These are phyloP conservation scores for Trametes polyzona DNA, from an alignment of 1,284 basidiomycete genomes.

Conservation along the genomic window DNA sequence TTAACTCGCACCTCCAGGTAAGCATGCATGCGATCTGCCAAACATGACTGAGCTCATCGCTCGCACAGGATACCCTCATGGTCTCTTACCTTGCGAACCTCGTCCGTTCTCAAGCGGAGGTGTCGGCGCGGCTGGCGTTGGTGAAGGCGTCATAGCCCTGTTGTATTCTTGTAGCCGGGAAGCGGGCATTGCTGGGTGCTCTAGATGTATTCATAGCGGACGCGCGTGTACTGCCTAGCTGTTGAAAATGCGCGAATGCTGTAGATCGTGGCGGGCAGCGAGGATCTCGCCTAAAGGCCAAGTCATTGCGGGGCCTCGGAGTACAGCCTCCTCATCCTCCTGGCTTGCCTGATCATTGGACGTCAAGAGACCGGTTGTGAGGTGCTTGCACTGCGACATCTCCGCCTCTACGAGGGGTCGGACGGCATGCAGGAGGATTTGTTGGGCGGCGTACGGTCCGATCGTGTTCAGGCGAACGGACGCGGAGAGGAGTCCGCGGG, in stretches of 20 bases:
- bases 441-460: slow-evolving; percentile 93
- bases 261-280: slow-evolving; percentile 87
- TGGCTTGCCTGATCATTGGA: slow-evolving; percentile 23
- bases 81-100: slow-evolving; percentile 95
- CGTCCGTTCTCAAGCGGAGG: slow-evolving; percentile 92
- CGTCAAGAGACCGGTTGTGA: slow-evolving; percentile 45
- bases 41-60: neutral
- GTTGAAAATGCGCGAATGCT: slow-evolving; percentile 97
- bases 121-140: slow-evolving; percentile 88
- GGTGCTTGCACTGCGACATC: slow-evolving; percentile 44
- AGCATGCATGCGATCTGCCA: slow-evolving; percentile 22
- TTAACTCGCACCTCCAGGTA: slow-evolving; percentile 78
- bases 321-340: slow-evolving; percentile 8
- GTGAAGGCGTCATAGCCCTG: slow-evolving; percentile 44
- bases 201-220: slow-evolving; percentile 24
- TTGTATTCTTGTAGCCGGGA: slow-evolving; percentile 24
- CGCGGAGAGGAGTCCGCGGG: slow-evolving; percentile 87
- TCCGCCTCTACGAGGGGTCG: slow-evolving; percentile 66
- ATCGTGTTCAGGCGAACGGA: slow-evolving; percentile 90
- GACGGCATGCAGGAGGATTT: slow-evolving; percentile 79
- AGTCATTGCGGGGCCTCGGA: slow-evolving; percentile 77
- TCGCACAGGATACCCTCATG: slow-evolving; percentile 84
- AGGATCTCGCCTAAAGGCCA: slow-evolving; percentile 98
- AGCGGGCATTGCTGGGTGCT: slow-evolving; percentile 1
- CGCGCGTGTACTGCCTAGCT: slow-evolving; percentile 48